These are phyloP conservation scores for Juncus effusus DNA, from an alignment of 176 grass and related monocot species.

Conservation along the genomic window DNA sequence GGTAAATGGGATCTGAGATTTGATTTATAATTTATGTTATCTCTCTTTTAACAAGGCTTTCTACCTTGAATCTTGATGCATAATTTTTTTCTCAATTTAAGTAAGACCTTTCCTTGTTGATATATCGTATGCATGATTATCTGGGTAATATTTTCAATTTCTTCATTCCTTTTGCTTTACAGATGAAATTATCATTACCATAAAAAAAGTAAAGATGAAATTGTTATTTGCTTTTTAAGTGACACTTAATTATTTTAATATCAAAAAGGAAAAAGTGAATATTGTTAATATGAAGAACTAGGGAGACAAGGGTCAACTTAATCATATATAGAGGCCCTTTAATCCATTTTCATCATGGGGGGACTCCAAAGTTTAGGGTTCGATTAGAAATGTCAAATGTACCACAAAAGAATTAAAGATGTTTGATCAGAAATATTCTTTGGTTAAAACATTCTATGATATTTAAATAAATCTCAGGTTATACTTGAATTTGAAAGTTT, in stretches of 20 bases:
- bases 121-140: slow-evolving; percentile 5
- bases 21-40: slow-evolving; percentile 40
- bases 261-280: background rate
- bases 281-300: background rate
- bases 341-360: background rate
- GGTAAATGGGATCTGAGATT: slow-evolving; percentile 88
- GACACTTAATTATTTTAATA: too few relatives aligned
- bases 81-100: background rate
- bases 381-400: too few relatives aligned
- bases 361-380: too few relatives aligned
- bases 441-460: too few relatives aligned
- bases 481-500: too few relatives aligned
- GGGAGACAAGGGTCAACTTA: background rate
- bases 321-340: slow-evolving; percentile 6
- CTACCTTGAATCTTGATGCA: background rate
- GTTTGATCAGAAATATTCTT: too few relatives aligned
- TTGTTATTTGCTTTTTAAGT: too few relatives aligned
- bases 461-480: too few relatives aligned
- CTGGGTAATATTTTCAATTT: background rate
- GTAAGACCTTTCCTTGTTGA: slow-evolving; percentile 1
- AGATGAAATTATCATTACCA: too few relatives aligned
- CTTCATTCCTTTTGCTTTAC: background rate
- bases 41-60: background rate
- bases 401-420: too few relatives aligned
- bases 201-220: too few relatives aligned